phyloP scores from a whole-genome alignment of 2,329 filamentous ascomycete genomes.

The Phyllosticta capitalensis region DNA sequence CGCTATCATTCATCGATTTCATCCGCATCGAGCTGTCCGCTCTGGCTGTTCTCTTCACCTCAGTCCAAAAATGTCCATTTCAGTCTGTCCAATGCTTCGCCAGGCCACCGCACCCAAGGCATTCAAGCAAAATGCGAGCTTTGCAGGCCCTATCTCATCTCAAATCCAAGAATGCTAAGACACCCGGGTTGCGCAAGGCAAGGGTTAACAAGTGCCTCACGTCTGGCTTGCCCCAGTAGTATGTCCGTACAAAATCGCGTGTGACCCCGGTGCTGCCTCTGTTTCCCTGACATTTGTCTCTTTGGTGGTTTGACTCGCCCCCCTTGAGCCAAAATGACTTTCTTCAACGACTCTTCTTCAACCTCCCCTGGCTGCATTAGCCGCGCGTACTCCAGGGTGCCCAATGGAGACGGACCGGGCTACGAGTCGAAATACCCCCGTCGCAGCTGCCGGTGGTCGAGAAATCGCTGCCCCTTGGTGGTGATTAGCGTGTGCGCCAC shows the following conservation, averaged over 20 bases:
- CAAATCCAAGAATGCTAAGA: not conserved
- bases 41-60: not conserved
- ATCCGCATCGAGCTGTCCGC: not conserved
- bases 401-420: not conserved
- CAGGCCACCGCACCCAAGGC: not conserved
- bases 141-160: not conserved
- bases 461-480: not conserved
- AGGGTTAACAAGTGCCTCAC: not conserved
- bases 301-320: not conserved
- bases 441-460: not conserved
- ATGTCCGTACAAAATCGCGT: not conserved
- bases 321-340: slow-evolving; percentile 1
- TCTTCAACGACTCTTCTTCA: not conserved
- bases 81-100: not conserved
- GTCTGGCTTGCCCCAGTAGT: not conserved
- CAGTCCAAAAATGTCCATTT: not conserved
- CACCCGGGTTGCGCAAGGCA: not conserved
- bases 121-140: not conserved
- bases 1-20: not conserved
- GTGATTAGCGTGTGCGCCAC: not conserved
- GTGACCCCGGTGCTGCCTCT: not conserved
- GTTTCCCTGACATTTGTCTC: not conserved
- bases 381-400: not conserved
- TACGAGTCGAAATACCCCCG: not conserved
- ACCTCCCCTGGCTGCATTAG: not conserved